Base-by-base conservation (phyloP, 768 basidiomycete species). In the Piloderma croceum region DNA sequence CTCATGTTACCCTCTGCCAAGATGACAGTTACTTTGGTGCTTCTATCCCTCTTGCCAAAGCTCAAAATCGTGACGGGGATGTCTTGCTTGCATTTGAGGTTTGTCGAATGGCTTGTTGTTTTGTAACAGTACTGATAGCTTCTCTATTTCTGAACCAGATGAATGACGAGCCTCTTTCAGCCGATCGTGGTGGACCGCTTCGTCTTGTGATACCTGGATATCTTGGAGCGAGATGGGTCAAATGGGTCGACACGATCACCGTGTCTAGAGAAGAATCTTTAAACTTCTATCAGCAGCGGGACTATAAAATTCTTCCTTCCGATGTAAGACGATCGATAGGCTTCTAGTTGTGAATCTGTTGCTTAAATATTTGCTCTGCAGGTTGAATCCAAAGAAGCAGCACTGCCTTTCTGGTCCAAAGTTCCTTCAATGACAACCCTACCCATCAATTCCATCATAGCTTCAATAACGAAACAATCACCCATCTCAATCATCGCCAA, bases 141-240 rank as follows among this genome's bases (percentile, higher is more conserved):
- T 34, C n/a, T 24, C 11, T 35, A 24, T 24, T 29, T 13, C n/a
- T 20, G 21, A 18, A n/a, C 10, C 42, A 80, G 81, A 84, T 84
- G 81, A 84, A 85, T 41, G 73, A 66, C 22, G 71, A 75, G 42
- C 63, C 70, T 0, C 60, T 84, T 13, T 67, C 71, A 11, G 61
- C 80, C 2, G 75, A 78, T 40, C 81, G 79, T 34, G 83, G 83
- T 1, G 80, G 71, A 5, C 82, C 82, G 3, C 49, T 86, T 19
- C 76, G 83, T n/a, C 58, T 81, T 6, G 73, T 84, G 29, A 77
- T 78, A 1, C 83, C 83, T 0, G 83, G 83, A 3, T 74, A 70
- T 49, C 65, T 76, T 12, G 83, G 83, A 5, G 83, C 79, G 22
- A 74, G 83, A 9, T 83, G 81, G 79, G 81, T 83, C 6, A 84